Evolutionary conservation across 805 yeast species (phyloP), one percentile per base, ranked within the genome.

Genomic region (Saturnispora silvae): DNA sequence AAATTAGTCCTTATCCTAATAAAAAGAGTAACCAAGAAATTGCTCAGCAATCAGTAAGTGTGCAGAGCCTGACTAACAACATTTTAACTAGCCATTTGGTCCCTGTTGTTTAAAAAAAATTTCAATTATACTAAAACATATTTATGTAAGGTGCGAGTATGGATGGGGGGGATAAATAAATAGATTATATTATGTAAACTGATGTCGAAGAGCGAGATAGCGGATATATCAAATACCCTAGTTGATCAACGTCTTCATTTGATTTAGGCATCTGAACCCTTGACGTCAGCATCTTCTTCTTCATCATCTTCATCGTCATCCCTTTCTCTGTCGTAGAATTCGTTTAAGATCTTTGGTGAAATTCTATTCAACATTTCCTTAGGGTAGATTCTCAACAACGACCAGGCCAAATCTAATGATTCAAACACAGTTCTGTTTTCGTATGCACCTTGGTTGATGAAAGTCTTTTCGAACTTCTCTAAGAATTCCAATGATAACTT

Each of bases 351-450:
- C 77, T 92, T 92, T 61, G 97, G 97, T 42, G 96, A 86, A 57
- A 92, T 85, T 77, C 98, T 86, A 72, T 92, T 92, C 58, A 92
- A 78, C 82, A 92, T 72, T 67, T 92, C 97, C 76, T 87, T 92
- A 57, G 99, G 99, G 70, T 92, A 92, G 62, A 92, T 92, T 74
- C 99, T 86, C 62, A 92, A 72, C 60, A 92, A 72, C 31, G 94
- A 77, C 99, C 99, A 92, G 40, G 98, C 99, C 61, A 83, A 87
- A 61, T 92, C 98, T 60, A 92, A 76, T 40, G 95, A 81, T 67
- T 92, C 98, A 54, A 86, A 84, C 50, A 92, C 78, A 33, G 86
- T 72, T 73, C 99, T 84, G 61, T 86, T 74, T 64, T 92, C 99
- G 60, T 92, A 92, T 37, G 96, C 89, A 60, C 97, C 97, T 68